These are phyloP conservation scores for Lepidium africanum DNA, from an alignment of 345 rosid species.

Conservation along the genomic window DNA sequence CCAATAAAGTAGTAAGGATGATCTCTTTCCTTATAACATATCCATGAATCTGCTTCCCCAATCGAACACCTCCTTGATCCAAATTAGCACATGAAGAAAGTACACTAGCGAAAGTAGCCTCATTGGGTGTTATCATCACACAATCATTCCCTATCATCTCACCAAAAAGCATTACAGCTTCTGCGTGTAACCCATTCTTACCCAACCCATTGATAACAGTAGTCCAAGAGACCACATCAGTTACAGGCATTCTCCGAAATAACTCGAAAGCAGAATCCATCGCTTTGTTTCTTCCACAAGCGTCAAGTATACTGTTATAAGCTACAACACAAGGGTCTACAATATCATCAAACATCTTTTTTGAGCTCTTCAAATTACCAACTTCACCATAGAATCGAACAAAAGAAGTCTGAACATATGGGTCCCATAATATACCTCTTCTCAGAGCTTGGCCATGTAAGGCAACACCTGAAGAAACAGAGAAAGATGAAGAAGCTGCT, in stretches of 20 bases:
- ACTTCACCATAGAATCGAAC: slow-evolving; percentile 34
- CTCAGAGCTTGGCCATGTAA: slow-evolving; percentile 48
- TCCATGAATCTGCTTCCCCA: slow-evolving; percentile 66
- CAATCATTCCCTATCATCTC: slow-evolving; percentile 34
- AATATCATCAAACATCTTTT: slow-evolving; percentile 53
- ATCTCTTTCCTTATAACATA: slow-evolving; percentile 35
- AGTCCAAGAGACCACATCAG: slow-evolving; percentile 72
- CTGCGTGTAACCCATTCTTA: slow-evolving; percentile 30
- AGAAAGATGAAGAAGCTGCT: slow-evolving; percentile 32
- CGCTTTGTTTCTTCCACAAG: slow-evolving; percentile 50
- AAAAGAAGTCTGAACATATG: slow-evolving; percentile 52
- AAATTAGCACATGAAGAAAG: slow-evolving; percentile 58
- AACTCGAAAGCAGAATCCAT: slow-evolving; percentile 41
- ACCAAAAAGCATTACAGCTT: slow-evolving; percentile 38
- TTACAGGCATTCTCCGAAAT: slow-evolving; percentile 41
- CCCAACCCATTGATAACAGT: slow-evolving; percentile 56
- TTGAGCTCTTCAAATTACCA: slow-evolving; percentile 27
- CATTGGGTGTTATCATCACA: slow-evolving; percentile 42
- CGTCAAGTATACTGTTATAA: slow-evolving; percentile 54
- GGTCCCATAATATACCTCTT: slow-evolving; percentile 45
- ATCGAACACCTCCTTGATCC: slow-evolving; percentile 30
- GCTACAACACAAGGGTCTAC: slow-evolving; percentile 38
- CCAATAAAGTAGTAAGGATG: slow-evolving; percentile 28
- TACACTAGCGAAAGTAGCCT: slow-evolving; percentile 55
- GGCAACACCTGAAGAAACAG: slow-evolving; percentile 31